These are phyloP conservation scores for Agrocybe praecox DNA, from an alignment of 768 basidiomycete genomes.

Conservation along the genomic window DNA sequence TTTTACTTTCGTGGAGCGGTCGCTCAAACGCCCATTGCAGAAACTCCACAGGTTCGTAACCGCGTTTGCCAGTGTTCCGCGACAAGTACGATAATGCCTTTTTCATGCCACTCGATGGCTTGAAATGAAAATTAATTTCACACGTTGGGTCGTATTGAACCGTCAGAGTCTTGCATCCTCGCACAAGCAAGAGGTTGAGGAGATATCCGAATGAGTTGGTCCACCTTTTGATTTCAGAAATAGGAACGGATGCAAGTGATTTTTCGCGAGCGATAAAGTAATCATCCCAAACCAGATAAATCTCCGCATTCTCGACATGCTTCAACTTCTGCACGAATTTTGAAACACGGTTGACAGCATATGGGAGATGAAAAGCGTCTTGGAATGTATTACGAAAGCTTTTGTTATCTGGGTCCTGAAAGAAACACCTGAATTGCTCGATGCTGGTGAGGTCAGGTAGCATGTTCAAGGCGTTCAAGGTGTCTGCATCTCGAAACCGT, in stretches of 20 bases:
- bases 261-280: slow-evolving; percentile 14
- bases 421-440: slow-evolving; percentile 18
- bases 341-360: slow-evolving; percentile 18
- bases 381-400: slow-evolving; percentile 17
- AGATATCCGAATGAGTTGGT: slow-evolving; percentile 12
- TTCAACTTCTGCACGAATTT: slow-evolving; percentile 14
- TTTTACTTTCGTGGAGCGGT: slow-evolving; percentile 11
- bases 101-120: slow-evolving; percentile 6
- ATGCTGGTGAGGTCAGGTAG: slow-evolving; percentile 10
- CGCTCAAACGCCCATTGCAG: slow-evolving; percentile 21
- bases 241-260: slow-evolving; percentile 7
- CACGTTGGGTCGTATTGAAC: slow-evolving; percentile 20
- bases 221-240: slow-evolving; percentile 19
- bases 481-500: slow-evolving; percentile 8
- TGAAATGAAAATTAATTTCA: slow-evolving; percentile 15
- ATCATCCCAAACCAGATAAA: slow-evolving; percentile 24
- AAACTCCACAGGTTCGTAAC: neutral
- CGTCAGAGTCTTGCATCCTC: slow-evolving; percentile 18
- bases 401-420: slow-evolving; percentile 20
- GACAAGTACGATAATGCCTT: slow-evolving; percentile 14
- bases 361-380: slow-evolving; percentile 13
- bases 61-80: slow-evolving; percentile 6
- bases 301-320: slow-evolving; percentile 12
- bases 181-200: slow-evolving; percentile 18
- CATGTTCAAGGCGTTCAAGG: slow-evolving; percentile 14